These are phyloP conservation scores for Pinus tabuliformis DNA, from an alignment of 75 land plant species.

Conservation along the genomic window DNA sequence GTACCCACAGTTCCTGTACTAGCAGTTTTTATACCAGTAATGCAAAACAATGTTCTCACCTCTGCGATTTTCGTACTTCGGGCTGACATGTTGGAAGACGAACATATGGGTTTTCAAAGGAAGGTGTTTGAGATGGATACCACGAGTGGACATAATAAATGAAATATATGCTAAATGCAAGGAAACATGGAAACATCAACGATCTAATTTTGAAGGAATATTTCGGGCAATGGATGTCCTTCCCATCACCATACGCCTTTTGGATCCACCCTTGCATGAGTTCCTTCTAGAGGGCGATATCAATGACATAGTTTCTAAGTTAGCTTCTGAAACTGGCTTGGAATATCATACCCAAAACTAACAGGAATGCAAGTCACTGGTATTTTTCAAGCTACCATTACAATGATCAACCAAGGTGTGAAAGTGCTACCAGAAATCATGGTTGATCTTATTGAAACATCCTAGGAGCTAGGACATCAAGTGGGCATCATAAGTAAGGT, in stretches of 20 bases:
- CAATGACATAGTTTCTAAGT: conserved; percentile 81
- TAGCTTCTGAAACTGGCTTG: conserved; percentile 20
- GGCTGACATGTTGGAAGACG: no score
- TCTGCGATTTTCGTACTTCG: no score
- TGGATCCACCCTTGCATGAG: conserved; percentile 98
- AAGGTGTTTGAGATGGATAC: no score
- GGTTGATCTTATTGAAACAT: conserved; percentile 97
- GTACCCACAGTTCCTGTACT: no score
- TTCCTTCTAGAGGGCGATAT: conserved; percentile 96
- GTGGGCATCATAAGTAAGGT: conserved; percentile 51
- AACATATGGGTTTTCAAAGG: no score
- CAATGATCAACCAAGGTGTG: conserved; percentile 80
- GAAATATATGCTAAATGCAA: no score
- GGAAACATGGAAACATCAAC: conserved; percentile 63
- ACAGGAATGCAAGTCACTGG: conserved; percentile 95
- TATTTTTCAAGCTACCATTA: conserved; percentile 87
- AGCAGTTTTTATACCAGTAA: no score
- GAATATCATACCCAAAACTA: conserved; percentile 91
- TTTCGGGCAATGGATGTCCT: conserved; percentile 98
- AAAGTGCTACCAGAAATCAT: conserved; percentile 89
- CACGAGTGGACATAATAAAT: no score
- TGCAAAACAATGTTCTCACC: no score
- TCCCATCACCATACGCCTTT: conserved; percentile 87
- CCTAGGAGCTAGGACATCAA: conserved; percentile 91
- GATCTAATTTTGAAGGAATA: conserved; percentile 97